Base-by-base conservation (phyloP, 2,329 filamentous ascomycete genomes). In the Ascochyta fabae region DNA sequence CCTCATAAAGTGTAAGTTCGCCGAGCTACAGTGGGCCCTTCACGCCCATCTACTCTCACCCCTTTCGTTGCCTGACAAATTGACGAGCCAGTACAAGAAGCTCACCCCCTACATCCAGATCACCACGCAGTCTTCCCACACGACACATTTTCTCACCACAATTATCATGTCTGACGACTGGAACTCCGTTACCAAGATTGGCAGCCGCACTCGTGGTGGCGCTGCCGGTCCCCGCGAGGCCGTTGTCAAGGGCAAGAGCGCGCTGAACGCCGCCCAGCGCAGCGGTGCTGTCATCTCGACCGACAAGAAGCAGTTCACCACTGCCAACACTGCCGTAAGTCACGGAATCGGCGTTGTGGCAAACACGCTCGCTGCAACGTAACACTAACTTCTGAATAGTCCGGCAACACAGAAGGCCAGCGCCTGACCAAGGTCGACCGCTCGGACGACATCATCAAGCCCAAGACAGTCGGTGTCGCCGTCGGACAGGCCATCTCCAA, bases 391-490 rank as follows among this genome's bases (percentile, higher is more conserved):
- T 3, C 7, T 23, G n/a, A 1, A 16, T n/a, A 60, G 57, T 43
- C 52, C 33, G 59, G 59, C 35, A 59, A 56, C 53, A 56, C 53
- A 51, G 94, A 98, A 80, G 95, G 95, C 68, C 95, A 99, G 81
- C 93, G 91, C 75, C 84, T 98, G 64, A 98, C 95, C 66, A 97
- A 98, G 83, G 93, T 99, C 78, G 95, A 98, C 84, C 93, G 94
- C 67, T 88, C 88, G 75, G 93, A 98, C 83, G 95, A 97, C 76
- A 96, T 97, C 80, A 89, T 98, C 80, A 96, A 96, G 83, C 93
- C 92, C 73, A 96, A 96, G 82, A 96, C 92, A 42, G 83, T 78
- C 56, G 92, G 92, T 75, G 83, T 84, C 71, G 83, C 85, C 53
- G 91, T 98, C 63, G 92, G 90, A 70, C 86, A 91, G 65, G 90